Base-by-base conservation (phyloP, 805 yeast genomes). In the Candida corydali region DNA sequence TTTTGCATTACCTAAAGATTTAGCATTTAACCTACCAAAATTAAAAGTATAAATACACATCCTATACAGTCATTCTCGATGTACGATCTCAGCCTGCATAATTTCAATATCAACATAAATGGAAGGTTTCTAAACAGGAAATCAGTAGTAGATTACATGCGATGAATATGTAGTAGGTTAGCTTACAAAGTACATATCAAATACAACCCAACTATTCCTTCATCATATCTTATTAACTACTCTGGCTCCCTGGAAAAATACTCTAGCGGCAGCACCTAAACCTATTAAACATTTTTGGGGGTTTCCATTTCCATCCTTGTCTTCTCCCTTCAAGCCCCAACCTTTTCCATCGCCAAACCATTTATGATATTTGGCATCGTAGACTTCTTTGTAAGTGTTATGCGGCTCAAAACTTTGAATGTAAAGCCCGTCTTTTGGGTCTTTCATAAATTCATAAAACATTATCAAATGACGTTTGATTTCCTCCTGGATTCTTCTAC, bases 231-330 rank as follows among this genome's bases (percentile, higher is more conserved):
- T 46, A 6, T 66, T 64, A 11, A 67, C 59, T 1, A 78, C 60
- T 46, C 86, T 63, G 5, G 81, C 86, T 26, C 79, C 80, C 55
- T 80, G 85, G 58, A 79, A 75, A 59, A 80, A 80, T 3, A 76
- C 69, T 49, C 86, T 69, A 3, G 86, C 86, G 8, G 86, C 87
- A 11, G 84, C 64, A 11, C 76, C 86, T 32, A 68, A 63, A 3
- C 80, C 82, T 62, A 82, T 80, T 48, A 82, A 61, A 32, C 76
- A 70, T 52, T 78, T 74, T 33, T 62, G 69, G 16, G 70, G 68
- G 19, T 55, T 54, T 16, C 73, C 75, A n/a, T 19, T 5, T 8
- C 53, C 59, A 40, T 63, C 69, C 43, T 76, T 69, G 54, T 80
- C 85, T 33, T 72, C 78, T 12, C 55, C 59, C 44, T 70, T 70